phyloP scores from a whole-genome alignment of 2,329 filamentous ascomycete species.

The Hypoxylon sp. region DNA sequence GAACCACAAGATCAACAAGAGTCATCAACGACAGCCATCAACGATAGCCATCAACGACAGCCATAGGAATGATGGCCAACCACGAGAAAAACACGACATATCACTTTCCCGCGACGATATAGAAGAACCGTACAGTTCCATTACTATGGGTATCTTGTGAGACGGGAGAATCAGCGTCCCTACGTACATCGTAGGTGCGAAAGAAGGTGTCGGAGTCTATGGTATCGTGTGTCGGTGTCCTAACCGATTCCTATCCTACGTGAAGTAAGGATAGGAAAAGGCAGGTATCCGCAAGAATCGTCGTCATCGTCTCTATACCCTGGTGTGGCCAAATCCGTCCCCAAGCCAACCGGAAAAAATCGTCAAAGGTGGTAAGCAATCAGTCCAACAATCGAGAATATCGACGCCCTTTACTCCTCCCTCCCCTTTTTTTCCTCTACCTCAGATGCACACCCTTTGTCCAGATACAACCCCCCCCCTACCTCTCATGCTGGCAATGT shows the following conservation, averaged over 20 bases:
- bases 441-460: slow-evolving; percentile 12
- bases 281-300: neutral
- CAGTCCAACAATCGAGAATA: neutral
- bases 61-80: neutral
- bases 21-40: no score
- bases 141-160: slow-evolving; percentile 9
- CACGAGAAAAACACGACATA: neutral
- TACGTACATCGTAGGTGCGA: slow-evolving; percentile 1
- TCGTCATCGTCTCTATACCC: neutral
- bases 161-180: neutral
- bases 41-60: no score
- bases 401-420: no score
- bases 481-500: neutral
- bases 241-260: neutral
- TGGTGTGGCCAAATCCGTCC: neutral
- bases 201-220: neutral
- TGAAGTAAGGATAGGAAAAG: neutral
- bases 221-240: neutral
- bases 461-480: slow-evolving; percentile 6
- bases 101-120: neutral
- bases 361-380: slow-evolving; percentile 3
- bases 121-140: slow-evolving; percentile 1
- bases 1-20: no score
- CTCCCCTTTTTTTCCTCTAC: slow-evolving; percentile 11
- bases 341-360: neutral